Conservation (phyloP, 169 alveolate species). For the Babesia sp. region DNA sequence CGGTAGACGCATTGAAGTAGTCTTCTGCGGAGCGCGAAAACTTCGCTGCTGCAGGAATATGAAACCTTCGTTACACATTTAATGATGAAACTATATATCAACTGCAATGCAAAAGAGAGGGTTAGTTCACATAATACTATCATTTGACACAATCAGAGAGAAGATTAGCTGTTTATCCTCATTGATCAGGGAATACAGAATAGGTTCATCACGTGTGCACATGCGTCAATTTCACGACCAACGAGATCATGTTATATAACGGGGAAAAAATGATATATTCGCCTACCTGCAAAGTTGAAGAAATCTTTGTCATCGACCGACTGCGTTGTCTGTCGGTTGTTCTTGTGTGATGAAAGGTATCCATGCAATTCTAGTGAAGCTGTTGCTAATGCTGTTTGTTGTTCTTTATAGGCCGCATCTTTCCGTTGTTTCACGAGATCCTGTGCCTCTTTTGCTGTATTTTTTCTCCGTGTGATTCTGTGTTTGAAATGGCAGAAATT, state of each 20-base stretch:
- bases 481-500: constrained; percentile 77
- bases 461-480: constrained; percentile 53
- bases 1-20: neutral
- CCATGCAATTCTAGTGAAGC: neutral
- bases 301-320: neutral
- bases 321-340: neutral
- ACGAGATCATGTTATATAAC: neutral
- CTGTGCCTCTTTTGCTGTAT: neutral
- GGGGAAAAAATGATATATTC: neutral
- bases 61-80: neutral
- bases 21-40: neutral
- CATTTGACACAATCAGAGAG: constrained; percentile 35
- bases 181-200: constrained; percentile 1
- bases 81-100: neutral
- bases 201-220: constrained; percentile 4
- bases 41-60: neutral
- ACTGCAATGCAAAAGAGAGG: neutral
- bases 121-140: neutral
- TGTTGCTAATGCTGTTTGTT: neutral
- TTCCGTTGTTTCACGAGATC: constrained; percentile 6
- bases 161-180: constrained; percentile 49
- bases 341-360: neutral
- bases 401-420: neutral
- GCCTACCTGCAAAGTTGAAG: constrained; percentile 5
- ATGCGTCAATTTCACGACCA: neutral